phyloP scores from a whole-genome alignment of 2,329 filamentous ascomycete species.

The Aspergillus candidus region DNA sequence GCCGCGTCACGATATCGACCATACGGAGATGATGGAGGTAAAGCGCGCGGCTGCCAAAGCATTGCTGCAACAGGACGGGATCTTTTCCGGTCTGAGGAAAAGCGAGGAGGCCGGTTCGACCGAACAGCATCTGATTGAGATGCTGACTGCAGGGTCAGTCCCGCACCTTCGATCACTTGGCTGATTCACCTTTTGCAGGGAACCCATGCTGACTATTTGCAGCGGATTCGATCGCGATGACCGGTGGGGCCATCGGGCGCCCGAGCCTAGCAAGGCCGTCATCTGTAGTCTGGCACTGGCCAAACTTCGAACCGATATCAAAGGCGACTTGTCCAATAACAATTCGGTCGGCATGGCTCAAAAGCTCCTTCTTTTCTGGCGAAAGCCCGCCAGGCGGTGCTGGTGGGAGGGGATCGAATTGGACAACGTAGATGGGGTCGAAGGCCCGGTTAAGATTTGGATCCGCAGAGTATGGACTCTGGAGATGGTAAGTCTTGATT shows the following conservation, averaged over 20 bases:
- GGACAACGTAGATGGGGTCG: conserved; percentile 79
- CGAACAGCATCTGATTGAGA: conserved; percentile 97
- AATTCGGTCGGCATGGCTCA: conserved; percentile 94
- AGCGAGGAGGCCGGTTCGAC: conserved; percentile 95
- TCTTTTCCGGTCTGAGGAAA: conserved; percentile 90
- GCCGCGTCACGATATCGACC: conserved; percentile 73
- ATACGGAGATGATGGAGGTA: conserved; percentile 88
- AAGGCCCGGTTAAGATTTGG: conserved; percentile 94
- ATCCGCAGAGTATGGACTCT: conserved; percentile 97
- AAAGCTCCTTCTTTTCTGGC: conserved; percentile 95
- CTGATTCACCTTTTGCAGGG: neutral
- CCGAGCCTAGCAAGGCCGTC: conserved; percentile 95
- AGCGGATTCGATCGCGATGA: conserved; percentile 97
- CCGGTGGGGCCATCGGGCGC: conserved; percentile 91
- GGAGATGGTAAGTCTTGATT: conserved; percentile 65
- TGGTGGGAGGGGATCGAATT: conserved; percentile 99
- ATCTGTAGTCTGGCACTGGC: conserved; percentile 95
- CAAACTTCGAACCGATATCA: conserved; percentile 84
- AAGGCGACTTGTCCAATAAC: conserved; percentile 64
- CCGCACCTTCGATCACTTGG: neutral
- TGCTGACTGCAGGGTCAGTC: conserved; percentile 92
- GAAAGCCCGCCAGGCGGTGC: conserved; percentile 90
- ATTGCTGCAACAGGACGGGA: conserved; percentile 83
- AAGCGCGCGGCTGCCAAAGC: conserved; percentile 86
- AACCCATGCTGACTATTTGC: conserved; percentile 12